These are phyloP conservation scores for Alternaria atra DNA, from an alignment of 2,329 filamentous ascomycete genomes.

Conservation along the genomic window DNA sequence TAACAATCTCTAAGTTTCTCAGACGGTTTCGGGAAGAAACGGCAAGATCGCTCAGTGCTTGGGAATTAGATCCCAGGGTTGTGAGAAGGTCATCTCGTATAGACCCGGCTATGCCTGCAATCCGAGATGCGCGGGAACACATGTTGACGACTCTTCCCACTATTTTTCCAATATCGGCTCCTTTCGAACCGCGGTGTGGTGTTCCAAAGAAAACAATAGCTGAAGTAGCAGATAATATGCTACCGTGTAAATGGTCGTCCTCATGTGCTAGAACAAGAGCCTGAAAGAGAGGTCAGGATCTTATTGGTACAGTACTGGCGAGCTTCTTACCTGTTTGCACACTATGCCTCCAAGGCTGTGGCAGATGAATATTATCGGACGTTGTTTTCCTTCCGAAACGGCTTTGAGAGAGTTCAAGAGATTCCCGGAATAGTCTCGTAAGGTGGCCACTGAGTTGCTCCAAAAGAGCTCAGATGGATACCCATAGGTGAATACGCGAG, in stretches of 20 bases:
- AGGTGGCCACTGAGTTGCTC: conserved; percentile 27
- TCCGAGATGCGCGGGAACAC: neutral
- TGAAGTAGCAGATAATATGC: neutral
- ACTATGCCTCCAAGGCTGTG: conserved; percentile 35
- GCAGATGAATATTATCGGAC: conserved; percentile 34
- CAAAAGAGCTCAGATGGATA: conserved; percentile 32
- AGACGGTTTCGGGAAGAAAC: no score
- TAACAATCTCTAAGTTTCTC: no score
- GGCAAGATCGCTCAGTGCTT: conserved; percentile 16
- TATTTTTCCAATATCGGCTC: neutral
- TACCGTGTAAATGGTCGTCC: neutral
- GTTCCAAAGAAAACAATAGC: neutral
- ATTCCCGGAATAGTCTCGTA: conserved; percentile 2
- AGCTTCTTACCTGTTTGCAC: conserved; percentile 14
- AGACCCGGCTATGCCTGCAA: conserved; percentile 19
- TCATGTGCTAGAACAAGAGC: neutral
- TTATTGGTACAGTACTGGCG: neutral
- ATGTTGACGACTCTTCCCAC: neutral
- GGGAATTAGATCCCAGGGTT: conserved; percentile 21
- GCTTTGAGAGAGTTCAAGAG: conserved; percentile 22
- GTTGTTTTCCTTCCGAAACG: conserved; percentile 15
- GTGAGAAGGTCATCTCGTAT: conserved; percentile 26
- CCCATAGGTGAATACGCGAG: conserved; percentile 35
- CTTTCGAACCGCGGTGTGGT: neutral
- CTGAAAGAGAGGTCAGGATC: neutral